phyloP scores from a whole-genome alignment of 2,329 filamentous ascomycete species.

The Ceratocystis smalleyi region DNA sequence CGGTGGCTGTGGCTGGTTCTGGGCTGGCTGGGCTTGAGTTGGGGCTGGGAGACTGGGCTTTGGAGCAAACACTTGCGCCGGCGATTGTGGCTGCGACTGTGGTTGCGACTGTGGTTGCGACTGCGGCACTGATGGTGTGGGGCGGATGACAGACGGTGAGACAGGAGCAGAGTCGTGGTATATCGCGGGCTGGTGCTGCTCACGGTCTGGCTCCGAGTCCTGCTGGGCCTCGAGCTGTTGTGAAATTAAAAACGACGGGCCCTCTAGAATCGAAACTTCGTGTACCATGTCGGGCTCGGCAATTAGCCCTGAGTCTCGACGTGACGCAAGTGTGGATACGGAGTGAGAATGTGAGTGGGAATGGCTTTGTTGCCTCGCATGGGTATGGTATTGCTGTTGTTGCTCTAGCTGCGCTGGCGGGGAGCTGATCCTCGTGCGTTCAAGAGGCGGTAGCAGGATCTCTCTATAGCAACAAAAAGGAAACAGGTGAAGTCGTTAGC shows the following conservation, averaged over 20 bases:
- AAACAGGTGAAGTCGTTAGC: constrained; percentile 15
- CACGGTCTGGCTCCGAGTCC: background rate
- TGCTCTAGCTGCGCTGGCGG: constrained; percentile 18
- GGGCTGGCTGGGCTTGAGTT: background rate
- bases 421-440: constrained; percentile 6
- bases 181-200: constrained; percentile 18
- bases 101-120: too few species aligned
- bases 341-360: constrained; percentile 15
- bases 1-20: constrained; percentile 16
- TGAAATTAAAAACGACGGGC: constrained; percentile 14
- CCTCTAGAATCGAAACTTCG: constrained; percentile 18
- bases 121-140: constrained; percentile 34
- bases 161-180: constrained; percentile 39
- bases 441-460: constrained; percentile 36
- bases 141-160: constrained; percentile 38
- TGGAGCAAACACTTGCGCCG: constrained; percentile 11
- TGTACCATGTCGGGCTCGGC: constrained; percentile 12
- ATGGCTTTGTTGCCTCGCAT: constrained; percentile 19
- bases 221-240: constrained; percentile 8
- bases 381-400: constrained; percentile 27
- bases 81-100: background rate
- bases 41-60: background rate
- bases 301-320: constrained; percentile 1
- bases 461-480: constrained; percentile 26
- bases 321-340: constrained; percentile 9